Percentiles rank a stretch among this genome's conserved stretches.
phyloP scores from a whole-genome alignment of 148 eudicot species.

The Hydrangea macrophylla region DNA sequence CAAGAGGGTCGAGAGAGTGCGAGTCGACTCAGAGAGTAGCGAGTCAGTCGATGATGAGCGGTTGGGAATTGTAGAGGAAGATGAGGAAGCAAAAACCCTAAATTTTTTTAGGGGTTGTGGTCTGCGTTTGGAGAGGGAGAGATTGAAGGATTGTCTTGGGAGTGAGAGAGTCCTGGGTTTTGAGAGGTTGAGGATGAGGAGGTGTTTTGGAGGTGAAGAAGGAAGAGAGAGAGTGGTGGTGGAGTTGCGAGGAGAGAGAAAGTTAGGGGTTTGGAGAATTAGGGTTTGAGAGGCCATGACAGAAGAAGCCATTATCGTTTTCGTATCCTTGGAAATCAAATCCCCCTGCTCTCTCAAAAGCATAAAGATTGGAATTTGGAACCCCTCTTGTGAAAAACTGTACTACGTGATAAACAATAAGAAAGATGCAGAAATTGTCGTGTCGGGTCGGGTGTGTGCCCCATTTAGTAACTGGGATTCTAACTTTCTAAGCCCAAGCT shows the following conservation, averaged over 20 bases:
- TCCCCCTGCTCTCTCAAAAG: too few relatives aligned
- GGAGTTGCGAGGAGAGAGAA: slow-evolving; percentile 4
- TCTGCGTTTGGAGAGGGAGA: slow-evolving; percentile 3
- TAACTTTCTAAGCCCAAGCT: too few relatives aligned
- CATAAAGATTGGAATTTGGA: not conserved
- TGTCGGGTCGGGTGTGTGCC: too few relatives aligned
- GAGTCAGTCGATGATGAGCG: slow-evolving; percentile 11
- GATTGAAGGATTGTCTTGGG: slow-evolving; percentile 4
- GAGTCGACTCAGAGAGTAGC: slow-evolving; percentile 34
- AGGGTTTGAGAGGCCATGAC: slow-evolving; percentile 30
- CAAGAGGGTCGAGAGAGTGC: slow-evolving; percentile 43
- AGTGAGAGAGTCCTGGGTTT: slow-evolving; percentile 14
- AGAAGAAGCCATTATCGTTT: not conserved
- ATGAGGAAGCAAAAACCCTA: slow-evolving; percentile 19
- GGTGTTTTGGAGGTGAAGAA: slow-evolving; percentile 11
- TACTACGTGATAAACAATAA: too few relatives aligned
- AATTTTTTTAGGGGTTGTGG: slow-evolving; percentile 9
- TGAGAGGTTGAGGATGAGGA: slow-evolving; percentile 15
- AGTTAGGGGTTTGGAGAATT: slow-evolving; percentile 18
- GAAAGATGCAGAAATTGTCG: too few relatives aligned
- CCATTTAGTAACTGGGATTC: too few relatives aligned
- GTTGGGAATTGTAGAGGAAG: slow-evolving; percentile 8
- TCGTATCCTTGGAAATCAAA: not conserved
- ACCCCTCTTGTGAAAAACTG: not conserved
- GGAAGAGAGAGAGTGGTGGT: slow-evolving; percentile 9